Conservation (phyloP, 257 asterid species). For the Capsicum rhomboideum region DNA sequence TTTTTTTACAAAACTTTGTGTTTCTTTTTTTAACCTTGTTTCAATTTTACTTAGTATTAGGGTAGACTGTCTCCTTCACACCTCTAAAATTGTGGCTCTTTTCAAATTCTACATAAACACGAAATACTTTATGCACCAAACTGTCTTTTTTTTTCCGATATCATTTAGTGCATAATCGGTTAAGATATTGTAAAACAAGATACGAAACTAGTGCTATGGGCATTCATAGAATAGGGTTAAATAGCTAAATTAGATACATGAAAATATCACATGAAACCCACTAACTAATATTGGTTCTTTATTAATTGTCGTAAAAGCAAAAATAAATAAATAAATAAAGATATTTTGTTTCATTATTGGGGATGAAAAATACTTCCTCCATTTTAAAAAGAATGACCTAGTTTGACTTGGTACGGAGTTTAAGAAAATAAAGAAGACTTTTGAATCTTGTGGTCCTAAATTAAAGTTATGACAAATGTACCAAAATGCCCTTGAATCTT, state of each 20-base stretch:
- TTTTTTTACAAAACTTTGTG: no score
- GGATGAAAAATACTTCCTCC: neutral
- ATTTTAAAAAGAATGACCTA: no score
- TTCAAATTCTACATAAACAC: neutral
- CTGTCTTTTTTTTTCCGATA: neutral
- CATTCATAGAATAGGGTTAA: neutral
- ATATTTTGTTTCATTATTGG: conserved; percentile 1
- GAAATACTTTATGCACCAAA: neutral
- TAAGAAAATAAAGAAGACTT: no score
- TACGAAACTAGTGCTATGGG: neutral
- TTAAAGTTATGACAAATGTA: no score
- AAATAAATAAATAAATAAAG: neutral
- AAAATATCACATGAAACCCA: neutral
- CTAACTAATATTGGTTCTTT: neutral
- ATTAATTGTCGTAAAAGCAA: neutral
- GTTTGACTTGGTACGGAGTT: no score
- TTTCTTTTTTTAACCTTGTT: neutral
- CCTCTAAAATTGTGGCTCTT: neutral
- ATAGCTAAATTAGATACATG: neutral
- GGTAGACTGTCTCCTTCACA: no score
- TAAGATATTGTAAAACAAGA: neutral
- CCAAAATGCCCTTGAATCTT: no score
- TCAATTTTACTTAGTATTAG: neutral
- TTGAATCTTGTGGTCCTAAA: no score
- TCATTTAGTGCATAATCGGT: neutral